A percentile compares a stretch with the other conserved stretches of the same genome.
Conservation (phyloP, 1,284 basidiomycete genomes). For the Ustilago loliicola region DNA sequence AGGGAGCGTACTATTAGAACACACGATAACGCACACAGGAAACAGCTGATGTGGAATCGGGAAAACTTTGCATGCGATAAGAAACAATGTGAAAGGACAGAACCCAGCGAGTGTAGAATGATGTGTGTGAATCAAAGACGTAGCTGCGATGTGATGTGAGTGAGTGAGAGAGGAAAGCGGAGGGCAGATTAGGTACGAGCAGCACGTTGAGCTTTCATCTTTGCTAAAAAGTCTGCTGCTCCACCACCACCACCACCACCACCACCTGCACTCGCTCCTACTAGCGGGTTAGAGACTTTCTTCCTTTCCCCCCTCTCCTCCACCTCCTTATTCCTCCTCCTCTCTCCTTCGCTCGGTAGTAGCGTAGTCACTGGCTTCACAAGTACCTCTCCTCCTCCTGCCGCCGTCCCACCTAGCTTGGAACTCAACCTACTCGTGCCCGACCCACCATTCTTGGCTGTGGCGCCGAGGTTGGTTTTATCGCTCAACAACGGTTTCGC, state of each 20-base stretch:
- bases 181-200: background rate
- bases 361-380: background rate
- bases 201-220: constrained; percentile 48
- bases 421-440: constrained; percentile 17
- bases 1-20: constrained; percentile 54
- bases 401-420: background rate
- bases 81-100: background rate
- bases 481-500: constrained; percentile 22
- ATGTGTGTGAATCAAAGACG: background rate
- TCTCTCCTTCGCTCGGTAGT: background rate
- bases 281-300: background rate
- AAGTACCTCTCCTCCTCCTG: background rate
- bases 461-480: constrained; percentile 23
- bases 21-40: background rate
- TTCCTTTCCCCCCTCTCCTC: background rate
- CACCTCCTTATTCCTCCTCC: constrained; percentile 5
- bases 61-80: background rate
- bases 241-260: constrained; percentile 11
- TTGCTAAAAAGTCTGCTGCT: constrained; percentile 42
- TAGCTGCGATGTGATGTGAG: background rate
- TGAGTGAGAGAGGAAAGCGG: background rate
- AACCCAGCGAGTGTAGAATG: too few relatives aligned
- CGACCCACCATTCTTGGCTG: background rate
- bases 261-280: background rate
- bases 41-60: background rate